Evolutionary conservation across 192 early-diverging fungal species (phyloP).

Genomic region (Coemansia erecta): DNA sequence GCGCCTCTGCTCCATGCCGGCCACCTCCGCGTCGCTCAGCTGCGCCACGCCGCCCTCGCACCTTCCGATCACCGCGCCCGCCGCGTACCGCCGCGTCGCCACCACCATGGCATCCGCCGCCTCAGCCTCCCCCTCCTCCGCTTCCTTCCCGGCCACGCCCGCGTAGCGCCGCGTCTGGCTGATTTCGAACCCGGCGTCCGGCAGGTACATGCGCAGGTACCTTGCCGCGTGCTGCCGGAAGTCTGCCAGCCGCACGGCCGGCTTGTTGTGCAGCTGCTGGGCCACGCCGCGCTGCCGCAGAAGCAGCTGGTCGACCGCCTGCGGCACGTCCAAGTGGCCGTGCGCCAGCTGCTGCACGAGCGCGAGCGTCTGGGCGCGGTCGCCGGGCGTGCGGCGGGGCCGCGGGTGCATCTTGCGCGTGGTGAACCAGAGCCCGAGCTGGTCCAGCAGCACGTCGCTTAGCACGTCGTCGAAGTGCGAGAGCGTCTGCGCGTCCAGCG

Average conservation of each 20-base stretch:
- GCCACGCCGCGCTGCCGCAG: constrained; percentile 10
- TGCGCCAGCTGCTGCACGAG: constrained; percentile 30
- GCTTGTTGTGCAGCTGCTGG: constrained; percentile 37
- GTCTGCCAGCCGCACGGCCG: constrained; percentile 14
- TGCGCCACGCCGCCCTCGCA: constrained; percentile 58
- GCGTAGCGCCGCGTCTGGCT: constrained; percentile 58
- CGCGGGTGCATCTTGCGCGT: constrained; percentile 52
- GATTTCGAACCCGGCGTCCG: constrained; percentile 65
- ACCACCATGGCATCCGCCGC: constrained; percentile 33
- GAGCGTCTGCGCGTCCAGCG: constrained; percentile 47
- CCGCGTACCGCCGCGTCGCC: constrained; percentile 31
- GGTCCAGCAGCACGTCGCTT: constrained; percentile 51
- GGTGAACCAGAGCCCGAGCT: constrained; percentile 40
- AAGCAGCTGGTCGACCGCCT: constrained; percentile 32
- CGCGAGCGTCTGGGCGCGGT: not conserved
- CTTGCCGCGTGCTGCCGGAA: constrained; percentile 53
- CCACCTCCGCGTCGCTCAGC: constrained; percentile 42
- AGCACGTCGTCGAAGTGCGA: constrained; percentile 54
- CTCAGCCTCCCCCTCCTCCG: too few species aligned
- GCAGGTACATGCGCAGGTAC: constrained; percentile 67
- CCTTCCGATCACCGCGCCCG: constrained; percentile 39
- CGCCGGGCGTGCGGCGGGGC: constrained; percentile 26
- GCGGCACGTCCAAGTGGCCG: constrained; percentile 9
- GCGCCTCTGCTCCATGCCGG: constrained; percentile 28
- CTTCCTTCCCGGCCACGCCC: constrained; percentile 23